phyloP scores from a whole-genome alignment of 192 early-diverging fungal genomes.

The Coemansia sp. region DNA sequence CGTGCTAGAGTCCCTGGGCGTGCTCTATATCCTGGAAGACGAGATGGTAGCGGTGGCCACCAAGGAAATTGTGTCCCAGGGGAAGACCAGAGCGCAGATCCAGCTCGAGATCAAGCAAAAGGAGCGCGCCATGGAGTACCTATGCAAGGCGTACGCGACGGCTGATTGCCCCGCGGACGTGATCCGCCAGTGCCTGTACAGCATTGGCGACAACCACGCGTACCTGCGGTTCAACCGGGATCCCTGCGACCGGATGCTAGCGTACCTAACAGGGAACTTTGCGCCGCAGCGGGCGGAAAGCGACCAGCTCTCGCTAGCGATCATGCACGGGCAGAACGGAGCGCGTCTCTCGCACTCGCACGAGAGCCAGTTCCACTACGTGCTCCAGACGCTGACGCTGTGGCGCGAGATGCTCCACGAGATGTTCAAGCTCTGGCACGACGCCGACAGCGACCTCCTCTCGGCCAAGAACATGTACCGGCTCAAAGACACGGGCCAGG shows the following conservation, averaged over 20 bases:
- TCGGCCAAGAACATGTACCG: slow-evolving; percentile 70
- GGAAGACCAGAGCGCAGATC: slow-evolving; percentile 64
- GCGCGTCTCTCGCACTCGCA: slow-evolving; percentile 92
- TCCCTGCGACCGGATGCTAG: slow-evolving; percentile 90
- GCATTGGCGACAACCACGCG: slow-evolving; percentile 96
- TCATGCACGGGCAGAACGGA: slow-evolving; percentile 75
- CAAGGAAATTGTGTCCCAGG: slow-evolving; percentile 65
- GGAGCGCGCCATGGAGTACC: slow-evolving; percentile 84
- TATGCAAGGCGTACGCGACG: slow-evolving; percentile 77
- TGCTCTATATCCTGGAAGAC: slow-evolving; percentile 71
- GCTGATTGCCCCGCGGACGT: slow-evolving; percentile 60
- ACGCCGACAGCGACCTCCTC: slow-evolving; percentile 88
- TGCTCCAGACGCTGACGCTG: slow-evolving; percentile 87
- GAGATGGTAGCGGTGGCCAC: slow-evolving; percentile 68
- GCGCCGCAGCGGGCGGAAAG: slow-evolving; percentile 60
- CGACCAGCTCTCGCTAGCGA: slow-evolving; percentile 71
- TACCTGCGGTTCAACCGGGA: slow-evolving; percentile 88
- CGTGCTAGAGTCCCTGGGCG: slow-evolving; percentile 66
- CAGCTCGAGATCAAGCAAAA: slow-evolving; percentile 87
- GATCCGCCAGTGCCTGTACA: slow-evolving; percentile 86
- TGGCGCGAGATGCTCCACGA: slow-evolving; percentile 97
- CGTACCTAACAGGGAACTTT: slow-evolving; percentile 74
- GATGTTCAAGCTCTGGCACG: slow-evolving; percentile 95
- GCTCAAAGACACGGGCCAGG: slow-evolving; percentile 95
- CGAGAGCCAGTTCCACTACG: slow-evolving; percentile 89